Percentiles rank a stretch among this genome's conserved stretches.
phyloP scores from a whole-genome alignment of 73 alveolate species.

The Paraurostyla sp. region DNA sequence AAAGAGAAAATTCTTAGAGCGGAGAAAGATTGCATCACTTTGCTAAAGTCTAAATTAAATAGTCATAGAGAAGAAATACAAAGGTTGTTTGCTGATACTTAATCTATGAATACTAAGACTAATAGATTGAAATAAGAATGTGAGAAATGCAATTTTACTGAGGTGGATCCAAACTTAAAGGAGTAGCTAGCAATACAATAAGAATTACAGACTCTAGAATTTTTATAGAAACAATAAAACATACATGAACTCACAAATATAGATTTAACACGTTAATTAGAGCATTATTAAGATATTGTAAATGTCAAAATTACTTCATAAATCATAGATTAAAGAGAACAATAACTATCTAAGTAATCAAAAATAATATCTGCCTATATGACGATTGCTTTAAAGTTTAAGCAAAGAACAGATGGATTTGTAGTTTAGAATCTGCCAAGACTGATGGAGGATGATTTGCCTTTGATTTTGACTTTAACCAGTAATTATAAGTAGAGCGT shows the following conservation, averaged over 20 bases:
- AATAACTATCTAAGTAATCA: neutral
- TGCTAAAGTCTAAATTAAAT: neutral
- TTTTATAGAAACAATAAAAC: neutral
- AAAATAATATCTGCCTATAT: neutral
- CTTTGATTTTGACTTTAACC: neutral
- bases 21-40: neutral
- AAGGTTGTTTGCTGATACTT: slow-evolving; percentile 6
- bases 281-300: neutral
- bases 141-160: neutral
- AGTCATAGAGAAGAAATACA: slow-evolving; percentile 2
- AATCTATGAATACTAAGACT: neutral
- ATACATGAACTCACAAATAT: neutral
- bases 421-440: neutral
- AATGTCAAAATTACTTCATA: neutral
- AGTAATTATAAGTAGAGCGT: neutral
- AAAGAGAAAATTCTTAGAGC: slow-evolving; percentile 3
- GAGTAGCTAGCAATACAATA: neutral
- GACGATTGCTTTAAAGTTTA: neutral
- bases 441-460: neutral
- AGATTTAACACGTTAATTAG: neutral
- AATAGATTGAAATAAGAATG: neutral
- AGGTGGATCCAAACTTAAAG: neutral
- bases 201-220: neutral
- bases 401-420: slow-evolving; percentile 44
- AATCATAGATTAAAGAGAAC: neutral